A percentile compares a stretch with the other conserved stretches of the same genome.
phyloP scores from a whole-genome alignment of 176 grass and related monocot genomes.

The Thinopyrum elongatum region DNA sequence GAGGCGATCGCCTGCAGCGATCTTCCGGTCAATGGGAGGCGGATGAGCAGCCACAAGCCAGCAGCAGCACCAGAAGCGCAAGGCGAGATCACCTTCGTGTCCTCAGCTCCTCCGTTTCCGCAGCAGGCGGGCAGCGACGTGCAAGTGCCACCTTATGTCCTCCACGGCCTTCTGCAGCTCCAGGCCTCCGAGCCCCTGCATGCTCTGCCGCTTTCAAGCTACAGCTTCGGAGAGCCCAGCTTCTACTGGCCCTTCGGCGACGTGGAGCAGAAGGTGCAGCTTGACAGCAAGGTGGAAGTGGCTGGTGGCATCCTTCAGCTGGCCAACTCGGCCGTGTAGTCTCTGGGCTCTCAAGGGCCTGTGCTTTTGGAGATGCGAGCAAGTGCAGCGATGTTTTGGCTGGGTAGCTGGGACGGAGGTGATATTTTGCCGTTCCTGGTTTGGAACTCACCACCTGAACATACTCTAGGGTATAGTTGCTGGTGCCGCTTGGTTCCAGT shows the following conservation, averaged over 20 bases:
- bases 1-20: slow-evolving; percentile 61
- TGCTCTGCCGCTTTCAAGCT: slow-evolving; percentile 25
- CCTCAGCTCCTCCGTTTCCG: not conserved
- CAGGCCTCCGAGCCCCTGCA: slow-evolving; percentile 18
- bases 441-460: slow-evolving; percentile 35
- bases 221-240: slow-evolving; percentile 30
- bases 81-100: not conserved
- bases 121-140: slow-evolving; percentile 36
- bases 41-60: slow-evolving; percentile 22
- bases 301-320: slow-evolving; percentile 45
- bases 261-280: slow-evolving; percentile 46
- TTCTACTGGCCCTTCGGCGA: slow-evolving; percentile 35
- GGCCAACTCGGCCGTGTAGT: slow-evolving; percentile 21
- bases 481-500: slow-evolving; percentile 13
- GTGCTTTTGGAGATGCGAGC: slow-evolving; percentile 1
- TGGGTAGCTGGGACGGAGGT: slow-evolving; percentile 9
- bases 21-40: slow-evolving; percentile 58
- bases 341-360: not conserved
- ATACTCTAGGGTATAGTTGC: slow-evolving; percentile 20
- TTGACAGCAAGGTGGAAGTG: slow-evolving; percentile 35
- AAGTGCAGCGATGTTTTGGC: slow-evolving; percentile 17
- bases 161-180: slow-evolving; percentile 48
- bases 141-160: slow-evolving; percentile 23
- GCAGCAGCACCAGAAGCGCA: slow-evolving; percentile 13
- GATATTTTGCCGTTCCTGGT: slow-evolving; percentile 29